Conservation (phyloP, 1,284 basidiomycete species). For the Fomitiporia mediterranea region DNA sequence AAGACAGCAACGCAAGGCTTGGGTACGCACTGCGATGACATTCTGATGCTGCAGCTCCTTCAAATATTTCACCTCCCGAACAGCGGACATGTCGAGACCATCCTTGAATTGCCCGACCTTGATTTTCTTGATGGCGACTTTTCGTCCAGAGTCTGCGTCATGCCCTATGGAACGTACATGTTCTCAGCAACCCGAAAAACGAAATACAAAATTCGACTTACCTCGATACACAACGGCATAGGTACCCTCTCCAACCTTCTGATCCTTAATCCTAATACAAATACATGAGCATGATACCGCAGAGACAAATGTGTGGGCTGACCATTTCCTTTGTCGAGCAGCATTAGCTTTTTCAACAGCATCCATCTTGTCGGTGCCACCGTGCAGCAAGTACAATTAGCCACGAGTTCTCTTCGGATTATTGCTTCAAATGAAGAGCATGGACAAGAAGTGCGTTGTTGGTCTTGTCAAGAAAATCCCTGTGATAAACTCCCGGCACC, state of each 20-base stretch:
- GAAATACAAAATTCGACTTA: slow-evolving; percentile 25
- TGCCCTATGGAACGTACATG: slow-evolving; percentile 41
- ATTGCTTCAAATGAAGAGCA: background rate
- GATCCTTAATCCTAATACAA: slow-evolving; percentile 67
- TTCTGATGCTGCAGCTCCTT: slow-evolving; percentile 93
- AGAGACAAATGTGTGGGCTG: slow-evolving; percentile 20
- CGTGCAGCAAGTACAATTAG: too few species aligned
- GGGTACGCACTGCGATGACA: slow-evolving; percentile 79
- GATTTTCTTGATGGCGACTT: slow-evolving; percentile 98
- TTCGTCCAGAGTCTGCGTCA: slow-evolving; percentile 64
- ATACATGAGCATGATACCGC: slow-evolving; percentile 7
- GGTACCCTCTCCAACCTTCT: slow-evolving; percentile 92
- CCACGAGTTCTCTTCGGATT: too few species aligned
- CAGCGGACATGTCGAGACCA: slow-evolving; percentile 97
- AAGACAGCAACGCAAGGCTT: slow-evolving; percentile 7
- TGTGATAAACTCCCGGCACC: too few species aligned
- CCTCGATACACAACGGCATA: slow-evolving; percentile 97
- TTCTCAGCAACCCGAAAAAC: background rate
- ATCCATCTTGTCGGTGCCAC: slow-evolving; percentile 48
- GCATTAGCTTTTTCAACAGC: slow-evolving; percentile 71
- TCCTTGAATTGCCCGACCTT: slow-evolving; percentile 97
- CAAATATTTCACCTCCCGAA: slow-evolving; percentile 97
- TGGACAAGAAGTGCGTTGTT: background rate
- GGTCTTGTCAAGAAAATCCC: too few species aligned
- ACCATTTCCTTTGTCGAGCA: slow-evolving; percentile 69